Conservation (phyloP, 257 asterid species). For the Datura wrightii region DNA sequence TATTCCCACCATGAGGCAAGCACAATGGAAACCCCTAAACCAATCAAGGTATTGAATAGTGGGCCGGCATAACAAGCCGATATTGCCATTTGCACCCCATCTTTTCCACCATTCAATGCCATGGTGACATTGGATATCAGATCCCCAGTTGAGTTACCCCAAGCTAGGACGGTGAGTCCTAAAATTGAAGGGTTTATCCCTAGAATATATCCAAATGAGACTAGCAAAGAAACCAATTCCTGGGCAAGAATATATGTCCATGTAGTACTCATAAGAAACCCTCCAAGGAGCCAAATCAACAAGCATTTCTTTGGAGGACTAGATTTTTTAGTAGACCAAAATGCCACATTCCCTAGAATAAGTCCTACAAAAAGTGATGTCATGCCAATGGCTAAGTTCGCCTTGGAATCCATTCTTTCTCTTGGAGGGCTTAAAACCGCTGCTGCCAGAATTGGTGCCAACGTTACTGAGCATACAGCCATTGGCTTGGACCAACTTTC, state of each 20-base stretch:
- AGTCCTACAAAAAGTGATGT: slow-evolving; percentile 45
- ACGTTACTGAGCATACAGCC: slow-evolving; percentile 50
- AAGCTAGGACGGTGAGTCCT: slow-evolving; percentile 86
- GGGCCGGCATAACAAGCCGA: slow-evolving; percentile 92
- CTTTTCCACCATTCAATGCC: slow-evolving; percentile 69
- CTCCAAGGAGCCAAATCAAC: slow-evolving; percentile 68
- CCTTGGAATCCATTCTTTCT: neutral
- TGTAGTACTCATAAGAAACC: slow-evolving; percentile 69
- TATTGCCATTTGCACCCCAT: slow-evolving; percentile 78
- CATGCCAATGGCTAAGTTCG: slow-evolving; percentile 35
- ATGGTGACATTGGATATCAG: slow-evolving; percentile 67
- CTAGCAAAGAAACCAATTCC: slow-evolving; percentile 65
- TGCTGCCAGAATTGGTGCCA: slow-evolving; percentile 63
- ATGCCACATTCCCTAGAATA: slow-evolving; percentile 49
- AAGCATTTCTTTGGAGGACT: slow-evolving; percentile 63
- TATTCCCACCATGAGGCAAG: slow-evolving; percentile 64
- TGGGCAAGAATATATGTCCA: slow-evolving; percentile 80
- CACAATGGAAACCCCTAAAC: slow-evolving; percentile 76
- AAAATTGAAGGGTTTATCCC: slow-evolving; percentile 73
- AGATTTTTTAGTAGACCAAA: slow-evolving; percentile 45
- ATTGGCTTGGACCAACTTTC: slow-evolving; percentile 72
- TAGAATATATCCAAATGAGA: slow-evolving; percentile 62
- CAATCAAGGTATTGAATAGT: slow-evolving; percentile 69
- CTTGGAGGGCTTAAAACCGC: slow-evolving; percentile 45
- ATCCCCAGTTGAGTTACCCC: slow-evolving; percentile 89